Evolutionary conservation across 1,284 basidiomycete genomes (phyloP).

Genomic region (Rhodotorula sp.): DNA sequence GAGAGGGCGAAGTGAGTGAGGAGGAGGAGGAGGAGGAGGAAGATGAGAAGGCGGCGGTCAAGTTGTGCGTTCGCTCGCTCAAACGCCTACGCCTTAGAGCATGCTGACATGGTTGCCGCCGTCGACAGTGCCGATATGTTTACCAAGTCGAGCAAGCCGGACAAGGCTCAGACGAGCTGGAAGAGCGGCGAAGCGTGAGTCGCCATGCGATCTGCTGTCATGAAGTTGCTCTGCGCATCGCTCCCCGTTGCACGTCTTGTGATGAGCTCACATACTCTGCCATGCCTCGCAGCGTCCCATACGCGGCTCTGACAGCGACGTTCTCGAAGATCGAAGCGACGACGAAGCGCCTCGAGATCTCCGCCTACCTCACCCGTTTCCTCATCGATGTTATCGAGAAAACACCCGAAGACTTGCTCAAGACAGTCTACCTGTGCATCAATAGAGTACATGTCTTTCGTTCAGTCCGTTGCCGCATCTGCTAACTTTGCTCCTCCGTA

Average conservation of each 20-base stretch:
- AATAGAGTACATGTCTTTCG: slow-evolving; percentile 67
- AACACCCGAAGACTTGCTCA: slow-evolving; percentile 72
- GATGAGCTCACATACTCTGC: not conserved
- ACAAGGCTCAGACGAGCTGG: slow-evolving; percentile 60
- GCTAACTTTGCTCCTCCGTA: slow-evolving; percentile 47
- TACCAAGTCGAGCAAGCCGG: slow-evolving; percentile 57
- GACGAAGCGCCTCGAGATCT: slow-evolving; percentile 93
- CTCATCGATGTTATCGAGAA: slow-evolving; percentile 84
- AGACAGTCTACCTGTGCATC: slow-evolving; percentile 93
- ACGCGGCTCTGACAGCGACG: slow-evolving; percentile 82
- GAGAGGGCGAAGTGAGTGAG: slow-evolving; percentile 50
- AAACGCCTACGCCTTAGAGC: not conserved
- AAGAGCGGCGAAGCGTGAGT: slow-evolving; percentile 77
- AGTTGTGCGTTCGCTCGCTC: slow-evolving; percentile 44
- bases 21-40: slow-evolving; percentile 53
- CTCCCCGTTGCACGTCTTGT: not conserved
- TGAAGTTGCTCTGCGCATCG: not conserved
- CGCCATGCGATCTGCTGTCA: not conserved
- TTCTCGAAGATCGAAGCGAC: slow-evolving; percentile 91
- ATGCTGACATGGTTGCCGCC: not conserved
- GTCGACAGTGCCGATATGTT: slow-evolving; percentile 65
- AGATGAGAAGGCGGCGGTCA: slow-evolving; percentile 48
- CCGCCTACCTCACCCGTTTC: slow-evolving; percentile 80
- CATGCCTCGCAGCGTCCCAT: slow-evolving; percentile 70
- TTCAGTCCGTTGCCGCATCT: not conserved